Conservation (phyloP, 202 grass and related monocot genomes). For the Schoenoplectus tabernaemontani region DNA sequence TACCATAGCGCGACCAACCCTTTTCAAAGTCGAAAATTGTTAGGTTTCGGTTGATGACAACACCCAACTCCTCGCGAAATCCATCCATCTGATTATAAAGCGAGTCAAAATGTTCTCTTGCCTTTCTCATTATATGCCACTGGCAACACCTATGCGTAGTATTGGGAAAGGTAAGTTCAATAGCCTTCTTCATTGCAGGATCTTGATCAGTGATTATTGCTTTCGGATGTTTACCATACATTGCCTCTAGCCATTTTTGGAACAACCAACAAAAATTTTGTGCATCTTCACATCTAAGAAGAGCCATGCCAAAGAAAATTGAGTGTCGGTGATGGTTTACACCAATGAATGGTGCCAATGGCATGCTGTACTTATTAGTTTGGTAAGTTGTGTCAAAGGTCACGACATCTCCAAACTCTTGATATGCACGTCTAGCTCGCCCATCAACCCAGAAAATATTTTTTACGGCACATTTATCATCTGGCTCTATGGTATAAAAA, state of each 20-base stretch:
- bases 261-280: not conserved
- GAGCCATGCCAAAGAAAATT: not conserved
- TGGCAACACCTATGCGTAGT: too few relatives aligned
- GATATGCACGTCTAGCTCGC: slow-evolving; percentile 13
- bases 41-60: not conserved
- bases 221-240: too few relatives aligned
- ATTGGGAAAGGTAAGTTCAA: too few relatives aligned
- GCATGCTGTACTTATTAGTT: not conserved
- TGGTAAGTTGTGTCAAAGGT: not conserved
- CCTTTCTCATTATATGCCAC: too few relatives aligned
- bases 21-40: not conserved
- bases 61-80: not conserved
- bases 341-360: not conserved
- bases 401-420: not conserved
- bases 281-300: not conserved
- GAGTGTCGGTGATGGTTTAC: not conserved
- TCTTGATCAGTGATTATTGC: too few relatives aligned
- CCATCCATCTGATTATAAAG: too few relatives aligned
- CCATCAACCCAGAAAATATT: slow-evolving; percentile 24
- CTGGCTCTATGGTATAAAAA: not conserved
- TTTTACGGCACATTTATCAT: slow-evolving; percentile 9
- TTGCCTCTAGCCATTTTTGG: too few relatives aligned
- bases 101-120: too few relatives aligned
- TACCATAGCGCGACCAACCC: not conserved
- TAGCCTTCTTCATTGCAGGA: too few relatives aligned